Percentiles rank a stretch among this genome's conserved stretches.
These are phyloP conservation scores for Penicillium sp. DNA, from an alignment of 2,329 filamentous ascomycete genomes.

Conservation along the genomic window DNA sequence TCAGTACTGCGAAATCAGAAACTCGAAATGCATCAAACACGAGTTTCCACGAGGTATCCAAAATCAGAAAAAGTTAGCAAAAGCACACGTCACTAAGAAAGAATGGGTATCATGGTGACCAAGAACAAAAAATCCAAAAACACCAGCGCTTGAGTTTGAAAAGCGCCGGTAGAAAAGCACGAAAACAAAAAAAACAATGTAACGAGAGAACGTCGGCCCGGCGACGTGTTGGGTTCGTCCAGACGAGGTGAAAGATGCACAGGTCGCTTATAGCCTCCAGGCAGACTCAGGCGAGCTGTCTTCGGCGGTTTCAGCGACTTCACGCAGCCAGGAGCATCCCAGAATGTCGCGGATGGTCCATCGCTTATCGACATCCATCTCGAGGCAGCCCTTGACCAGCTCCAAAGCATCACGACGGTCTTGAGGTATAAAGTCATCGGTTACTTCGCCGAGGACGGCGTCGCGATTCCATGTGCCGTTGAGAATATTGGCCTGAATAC, in stretches of 20 bases:
- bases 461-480: constrained; percentile 62
- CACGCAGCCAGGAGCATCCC: constrained; percentile 59
- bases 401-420: constrained; percentile 58
- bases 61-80: neutral
- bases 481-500: constrained; percentile 63
- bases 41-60: too few relatives aligned
- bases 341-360: constrained; percentile 63
- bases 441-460: constrained; percentile 51
- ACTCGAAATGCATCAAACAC: neutral
- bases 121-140: constrained; percentile 23
- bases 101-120: constrained; percentile 38
- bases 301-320: constrained; percentile 38
- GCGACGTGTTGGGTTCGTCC: neutral
- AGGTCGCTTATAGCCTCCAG: constrained; percentile 42
- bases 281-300: constrained; percentile 35
- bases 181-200: constrained; percentile 12
- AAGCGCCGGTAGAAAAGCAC: constrained; percentile 15
- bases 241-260: neutral
- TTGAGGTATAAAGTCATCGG: constrained; percentile 39
- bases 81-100: constrained; percentile 8
- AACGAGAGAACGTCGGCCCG: neutral
- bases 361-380: constrained; percentile 58
- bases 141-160: constrained; percentile 28
- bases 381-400: constrained; percentile 64
- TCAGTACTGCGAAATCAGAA: neutral